Conservation (phyloP, 768 basidiomycete species). For the Mycena indigotica region DNA sequence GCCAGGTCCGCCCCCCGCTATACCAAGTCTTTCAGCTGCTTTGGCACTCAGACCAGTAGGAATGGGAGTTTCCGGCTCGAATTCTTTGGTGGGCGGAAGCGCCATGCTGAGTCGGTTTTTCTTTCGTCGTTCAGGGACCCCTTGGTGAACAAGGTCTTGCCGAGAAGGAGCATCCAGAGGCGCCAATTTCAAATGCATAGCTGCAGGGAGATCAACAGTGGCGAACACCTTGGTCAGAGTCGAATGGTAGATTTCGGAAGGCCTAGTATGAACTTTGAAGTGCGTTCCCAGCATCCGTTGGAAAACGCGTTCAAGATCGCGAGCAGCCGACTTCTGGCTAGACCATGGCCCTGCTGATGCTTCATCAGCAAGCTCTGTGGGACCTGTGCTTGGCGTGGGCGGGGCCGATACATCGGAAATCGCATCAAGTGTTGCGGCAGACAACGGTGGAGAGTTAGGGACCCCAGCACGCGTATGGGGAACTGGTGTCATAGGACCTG, state of each 20-base stretch:
- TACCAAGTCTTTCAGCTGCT: conserved; percentile 21
- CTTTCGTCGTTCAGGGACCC: neutral
- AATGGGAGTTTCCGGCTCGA: conserved; percentile 6
- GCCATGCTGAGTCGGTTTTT: neutral
- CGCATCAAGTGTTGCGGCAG: neutral
- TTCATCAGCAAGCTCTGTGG: neutral
- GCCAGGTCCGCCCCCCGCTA: conserved; percentile 9
- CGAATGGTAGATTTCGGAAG: conserved; percentile 32
- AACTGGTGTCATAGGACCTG: conserved; percentile 10
- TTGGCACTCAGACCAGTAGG: conserved; percentile 21
- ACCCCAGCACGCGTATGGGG: neutral
- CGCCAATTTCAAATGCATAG: conserved; percentile 21
- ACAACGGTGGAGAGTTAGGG: neutral
- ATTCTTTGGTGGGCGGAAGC: neutral
- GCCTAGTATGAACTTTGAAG: conserved; percentile 37
- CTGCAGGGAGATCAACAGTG: conserved; percentile 1
- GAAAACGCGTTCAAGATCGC: conserved; percentile 41
- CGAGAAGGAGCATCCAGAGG: conserved; percentile 11
- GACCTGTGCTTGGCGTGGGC: conserved; percentile 15
- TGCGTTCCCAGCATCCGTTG: conserved; percentile 41
- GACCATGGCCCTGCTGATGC: conserved; percentile 11
- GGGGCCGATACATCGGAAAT: conserved; percentile 13
- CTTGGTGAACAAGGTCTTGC: neutral
- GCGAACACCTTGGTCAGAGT: conserved; percentile 24
- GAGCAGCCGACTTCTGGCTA: conserved; percentile 2